Percentiles rank a stretch among this genome's conserved stretches.
These are phyloP conservation scores for Phytopythium kandeliae DNA, from an alignment of 352 stramenopile species.

Conservation along the genomic window DNA sequence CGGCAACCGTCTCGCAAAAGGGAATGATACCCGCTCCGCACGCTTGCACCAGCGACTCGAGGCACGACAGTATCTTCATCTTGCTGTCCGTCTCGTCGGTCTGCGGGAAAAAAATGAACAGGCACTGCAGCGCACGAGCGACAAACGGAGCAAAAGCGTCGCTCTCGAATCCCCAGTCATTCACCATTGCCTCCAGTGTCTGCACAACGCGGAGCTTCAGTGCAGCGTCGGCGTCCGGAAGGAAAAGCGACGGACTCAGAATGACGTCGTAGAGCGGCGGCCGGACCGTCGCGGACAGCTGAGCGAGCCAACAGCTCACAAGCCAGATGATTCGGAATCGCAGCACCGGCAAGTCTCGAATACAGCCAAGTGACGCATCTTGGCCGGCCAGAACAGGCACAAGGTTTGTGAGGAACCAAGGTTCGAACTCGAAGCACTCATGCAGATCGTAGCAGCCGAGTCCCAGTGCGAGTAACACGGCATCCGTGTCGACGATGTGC, in stretches of 20 bases:
- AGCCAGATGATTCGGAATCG: slow-evolving; percentile 80
- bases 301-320: slow-evolving; percentile 81
- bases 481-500: slow-evolving; percentile 59
- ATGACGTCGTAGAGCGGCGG: slow-evolving; percentile 77
- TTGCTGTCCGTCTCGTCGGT: slow-evolving; percentile 66
- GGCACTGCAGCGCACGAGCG: slow-evolving; percentile 41
- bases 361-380: slow-evolving; percentile 21
- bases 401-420: slow-evolving; percentile 72
- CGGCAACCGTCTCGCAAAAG: slow-evolving; percentile 61
- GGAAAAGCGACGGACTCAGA: slow-evolving; percentile 35
- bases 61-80: slow-evolving; percentile 67
- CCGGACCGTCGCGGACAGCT: slow-evolving; percentile 60
- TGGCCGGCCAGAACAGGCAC: slow-evolving; percentile 56
- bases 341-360: slow-evolving; percentile 57
- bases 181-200: slow-evolving; percentile 75
- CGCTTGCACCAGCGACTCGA: slow-evolving; percentile 68
- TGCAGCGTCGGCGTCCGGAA: slow-evolving; percentile 38
- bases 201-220: slow-evolving; percentile 72
- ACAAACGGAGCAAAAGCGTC: slow-evolving; percentile 68
- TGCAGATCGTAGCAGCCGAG: slow-evolving; percentile 85
- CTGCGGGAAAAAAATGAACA: slow-evolving; percentile 69
- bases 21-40: slow-evolving; percentile 39
- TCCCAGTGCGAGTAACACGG: slow-evolving; percentile 74
- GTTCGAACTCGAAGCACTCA: slow-evolving; percentile 85
- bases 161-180: slow-evolving; percentile 78